phyloP scores from a whole-genome alignment of 208 protist genomes.

The Trypanosoma grayi region DNA sequence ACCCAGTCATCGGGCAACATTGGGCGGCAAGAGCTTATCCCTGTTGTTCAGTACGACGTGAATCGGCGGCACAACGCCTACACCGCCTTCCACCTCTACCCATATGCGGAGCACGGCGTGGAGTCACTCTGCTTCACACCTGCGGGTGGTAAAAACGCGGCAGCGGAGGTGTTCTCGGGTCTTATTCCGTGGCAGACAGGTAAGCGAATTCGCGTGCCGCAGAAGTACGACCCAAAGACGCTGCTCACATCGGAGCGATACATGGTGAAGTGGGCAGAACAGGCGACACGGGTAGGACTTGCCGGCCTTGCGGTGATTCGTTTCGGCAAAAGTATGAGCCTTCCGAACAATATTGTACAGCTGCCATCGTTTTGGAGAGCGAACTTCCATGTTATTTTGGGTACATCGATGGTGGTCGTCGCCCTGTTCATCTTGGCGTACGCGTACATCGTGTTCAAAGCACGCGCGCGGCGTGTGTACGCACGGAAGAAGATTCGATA shows the following conservation, averaged over 20 bases:
- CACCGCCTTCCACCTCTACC: constrained; percentile 80
- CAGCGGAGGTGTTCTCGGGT: constrained; percentile 68
- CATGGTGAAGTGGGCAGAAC: constrained; percentile 85
- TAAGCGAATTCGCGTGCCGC: constrained; percentile 85
- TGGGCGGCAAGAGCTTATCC: constrained; percentile 6
- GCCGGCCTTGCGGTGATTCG: constrained; percentile 69
- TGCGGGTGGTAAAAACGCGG: constrained; percentile 40
- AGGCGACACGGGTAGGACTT: constrained; percentile 67
- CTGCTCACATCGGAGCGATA: constrained; percentile 86
- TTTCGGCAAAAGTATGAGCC: constrained; percentile 68
- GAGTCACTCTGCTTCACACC: constrained; percentile 72
- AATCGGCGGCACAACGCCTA: constrained; percentile 77
- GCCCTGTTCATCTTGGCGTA: constrained; percentile 65
- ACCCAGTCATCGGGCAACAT: not conserved
- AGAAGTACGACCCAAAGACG: constrained; percentile 92
- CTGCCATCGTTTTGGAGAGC: constrained; percentile 55
- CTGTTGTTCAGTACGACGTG: constrained; percentile 75
- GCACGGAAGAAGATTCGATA: constrained; percentile 84
- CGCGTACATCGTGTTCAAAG: constrained; percentile 73
- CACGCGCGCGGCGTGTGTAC: constrained; percentile 75
- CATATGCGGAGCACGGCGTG: constrained; percentile 71
- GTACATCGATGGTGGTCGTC: constrained; percentile 45
- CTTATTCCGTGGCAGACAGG: constrained; percentile 88
- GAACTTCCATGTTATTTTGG: constrained; percentile 68
- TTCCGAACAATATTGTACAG: constrained; percentile 46